Evolutionary conservation across 2,329 filamentous ascomycete genomes (phyloP).

Genomic region (Lithohypha guttulata): DNA sequence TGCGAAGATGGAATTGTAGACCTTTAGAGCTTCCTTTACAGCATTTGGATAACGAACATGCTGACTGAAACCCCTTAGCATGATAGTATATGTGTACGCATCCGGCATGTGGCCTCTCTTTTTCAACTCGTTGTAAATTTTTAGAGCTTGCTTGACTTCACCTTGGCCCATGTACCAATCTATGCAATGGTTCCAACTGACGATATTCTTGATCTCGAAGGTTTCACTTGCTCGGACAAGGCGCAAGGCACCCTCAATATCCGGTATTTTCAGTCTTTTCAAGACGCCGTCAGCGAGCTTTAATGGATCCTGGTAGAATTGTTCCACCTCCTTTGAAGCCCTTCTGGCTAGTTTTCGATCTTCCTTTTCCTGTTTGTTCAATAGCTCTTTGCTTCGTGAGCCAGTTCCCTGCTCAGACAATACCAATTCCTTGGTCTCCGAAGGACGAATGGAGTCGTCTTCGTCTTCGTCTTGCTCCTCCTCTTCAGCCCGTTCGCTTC

Average conservation of each 20-base stretch:
- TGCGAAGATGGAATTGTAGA: conserved; percentile 66
- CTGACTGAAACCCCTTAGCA: conserved; percentile 63
- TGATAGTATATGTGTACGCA: conserved; percentile 68
- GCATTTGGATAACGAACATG: conserved; percentile 48
- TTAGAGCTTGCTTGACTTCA: conserved; percentile 55
- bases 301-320: conserved; percentile 48
- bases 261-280: conserved; percentile 46
- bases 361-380: not conserved
- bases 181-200: conserved; percentile 83
- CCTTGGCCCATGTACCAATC: conserved; percentile 55
- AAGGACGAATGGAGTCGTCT: conserved; percentile 8
- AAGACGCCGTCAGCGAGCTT: conserved; percentile 60
- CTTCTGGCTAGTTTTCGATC: conserved; percentile 10
- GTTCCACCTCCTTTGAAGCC: conserved; percentile 12
- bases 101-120: conserved; percentile 76
- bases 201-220: conserved; percentile 52
- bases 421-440: conserved; percentile 1
- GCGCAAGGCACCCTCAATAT: conserved; percentile 56
- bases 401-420: not conserved
- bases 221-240: conserved; percentile 44
- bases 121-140: conserved; percentile 98
- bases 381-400: not conserved
- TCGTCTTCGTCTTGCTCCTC: conserved; percentile 10
- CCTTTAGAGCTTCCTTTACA: conserved; percentile 56
- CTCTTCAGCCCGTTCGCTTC: conserved; percentile 8